Evolutionary conservation across 2,329 filamentous ascomycete species (phyloP).

Genomic region (Arthrobotrys conoides): DNA sequence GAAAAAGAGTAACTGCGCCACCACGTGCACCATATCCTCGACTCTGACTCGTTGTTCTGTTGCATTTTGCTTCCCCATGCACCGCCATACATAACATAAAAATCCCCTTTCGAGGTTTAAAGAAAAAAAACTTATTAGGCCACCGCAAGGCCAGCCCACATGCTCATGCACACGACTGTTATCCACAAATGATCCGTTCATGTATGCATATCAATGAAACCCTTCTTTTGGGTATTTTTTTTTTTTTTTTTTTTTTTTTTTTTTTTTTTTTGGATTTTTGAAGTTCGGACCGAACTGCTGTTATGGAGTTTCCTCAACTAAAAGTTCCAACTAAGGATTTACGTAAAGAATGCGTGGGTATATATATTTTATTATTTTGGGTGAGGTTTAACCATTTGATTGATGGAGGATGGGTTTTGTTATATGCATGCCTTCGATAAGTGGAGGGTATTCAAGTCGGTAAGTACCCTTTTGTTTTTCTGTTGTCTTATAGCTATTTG

Average conservation of each 20-base stretch:
- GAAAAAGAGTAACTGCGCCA: constrained; percentile 42
- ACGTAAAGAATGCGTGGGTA: constrained; percentile 43
- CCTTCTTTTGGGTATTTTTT: not conserved
- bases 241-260: not conserved
- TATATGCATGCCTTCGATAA: not conserved
- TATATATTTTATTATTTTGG: not conserved
- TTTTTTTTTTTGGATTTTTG: not conserved
- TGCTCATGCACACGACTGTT: constrained; percentile 41
- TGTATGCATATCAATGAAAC: not conserved
- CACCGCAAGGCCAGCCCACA: constrained; percentile 24
- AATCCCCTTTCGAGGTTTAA: not conserved
- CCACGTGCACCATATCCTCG: constrained; percentile 56
- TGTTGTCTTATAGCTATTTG: not conserved
- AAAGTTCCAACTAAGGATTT: constrained; percentile 55
- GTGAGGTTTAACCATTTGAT: not conserved
- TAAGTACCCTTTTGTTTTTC: not conserved
- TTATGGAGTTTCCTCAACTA: constrained; percentile 55
- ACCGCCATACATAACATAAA: constrained; percentile 33
- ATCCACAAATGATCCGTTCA: constrained; percentile 6
- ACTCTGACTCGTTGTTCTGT: constrained; percentile 61
- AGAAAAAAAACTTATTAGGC: constrained; percentile 8
- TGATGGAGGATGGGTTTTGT: not conserved
- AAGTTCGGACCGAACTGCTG: constrained; percentile 32
- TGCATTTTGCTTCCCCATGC: constrained; percentile 48
- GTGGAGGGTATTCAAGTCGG: not conserved